Evolutionary conservation across 441 rosid species (phyloP), one percentile per base, ranked within the genome.

Genomic region (Omphalea diandra): DNA sequence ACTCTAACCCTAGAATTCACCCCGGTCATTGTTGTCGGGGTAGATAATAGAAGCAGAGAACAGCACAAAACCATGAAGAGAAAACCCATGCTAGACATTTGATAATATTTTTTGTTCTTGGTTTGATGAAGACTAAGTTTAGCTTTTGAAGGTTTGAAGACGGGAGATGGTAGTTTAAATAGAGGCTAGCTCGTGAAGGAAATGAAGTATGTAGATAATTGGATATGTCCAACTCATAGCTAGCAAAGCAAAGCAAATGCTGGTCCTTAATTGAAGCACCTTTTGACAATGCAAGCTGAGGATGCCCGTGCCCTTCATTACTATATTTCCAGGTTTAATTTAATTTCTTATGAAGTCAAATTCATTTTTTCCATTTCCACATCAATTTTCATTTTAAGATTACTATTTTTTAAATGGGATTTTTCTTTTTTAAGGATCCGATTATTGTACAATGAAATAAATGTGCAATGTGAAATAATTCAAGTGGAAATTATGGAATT

Each of bases 241-340:
- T 56, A 70, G 71, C 73, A 50, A 71, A 71, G 65, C 75, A 67
- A n/a, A n/a, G 15, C 9, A 17, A 61, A 50, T 59, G 72, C 69
- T 54, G 44, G 72, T 24, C 14, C 14, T 27, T 29, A 12, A 68
- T 71, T 54, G 64, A 54, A 17, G 12, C 69, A 49, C 77, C 47
- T 82, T 81, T 73, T 76, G 77, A 71, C 73, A 0, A 49, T 27
- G 76, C 68, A 77, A 78, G 17, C 11, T 26, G 68, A 55, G 68
- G 72, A 75, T 71, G 81, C 90, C 80, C 91, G 96, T 90, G 96
- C 77, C 67, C 75, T 76, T 76, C 85, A 67, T 86, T 67, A 85
- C 84, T 83, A 29, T 20, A 14, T 47, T 75, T 71, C 73, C 70
- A 56, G 24, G 73, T 67, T 63, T 56, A 8, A 2, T 20, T 65